These are phyloP conservation scores for Zygosaccharomyces lentus DNA, from an alignment of 805 yeast genomes.

Conservation along the genomic window DNA sequence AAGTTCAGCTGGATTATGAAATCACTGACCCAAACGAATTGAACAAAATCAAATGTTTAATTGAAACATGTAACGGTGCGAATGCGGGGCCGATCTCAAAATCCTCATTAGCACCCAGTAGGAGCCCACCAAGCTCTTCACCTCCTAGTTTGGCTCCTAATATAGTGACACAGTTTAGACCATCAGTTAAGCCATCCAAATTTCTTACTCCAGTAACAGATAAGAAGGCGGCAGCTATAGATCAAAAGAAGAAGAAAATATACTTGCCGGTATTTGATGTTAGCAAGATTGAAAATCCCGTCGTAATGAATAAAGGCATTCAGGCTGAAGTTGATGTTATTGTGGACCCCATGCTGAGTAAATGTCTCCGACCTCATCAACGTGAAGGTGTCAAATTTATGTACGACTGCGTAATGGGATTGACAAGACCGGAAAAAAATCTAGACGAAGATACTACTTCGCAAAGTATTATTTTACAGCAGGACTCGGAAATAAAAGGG, in stretches of 20 bases:
- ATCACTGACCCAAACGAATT: constrained; percentile 29
- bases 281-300: constrained; percentile 33
- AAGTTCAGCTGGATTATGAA: constrained; percentile 56
- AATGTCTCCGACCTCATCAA: constrained; percentile 75
- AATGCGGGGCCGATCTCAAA: neutral
- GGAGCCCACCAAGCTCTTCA: neutral
- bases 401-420: constrained; percentile 78
- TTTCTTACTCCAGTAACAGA: constrained; percentile 11
- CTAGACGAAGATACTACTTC: constrained; percentile 7
- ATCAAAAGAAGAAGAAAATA: constrained; percentile 14
- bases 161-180: constrained; percentile 15
- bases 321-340: constrained; percentile 44
- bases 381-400: constrained; percentile 76
- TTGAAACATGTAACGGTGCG: neutral
- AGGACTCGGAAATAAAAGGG: constrained; percentile 44
- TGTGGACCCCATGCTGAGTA: constrained; percentile 55
- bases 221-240: constrained; percentile 1
- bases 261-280: constrained; percentile 42
- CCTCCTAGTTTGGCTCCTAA: constrained; percentile 6
- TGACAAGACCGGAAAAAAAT: constrained; percentile 41
- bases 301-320: constrained; percentile 39
- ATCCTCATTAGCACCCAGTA: constrained; percentile 1
- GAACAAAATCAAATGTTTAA: neutral
- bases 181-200: constrained; percentile 16
- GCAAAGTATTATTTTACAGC: constrained; percentile 18